A percentile compares a stretch with the other conserved stretches of the same genome.
These are phyloP conservation scores for Trichoderma sp. DNA, from an alignment of 2,329 filamentous ascomycete genomes.

Conservation along the genomic window DNA sequence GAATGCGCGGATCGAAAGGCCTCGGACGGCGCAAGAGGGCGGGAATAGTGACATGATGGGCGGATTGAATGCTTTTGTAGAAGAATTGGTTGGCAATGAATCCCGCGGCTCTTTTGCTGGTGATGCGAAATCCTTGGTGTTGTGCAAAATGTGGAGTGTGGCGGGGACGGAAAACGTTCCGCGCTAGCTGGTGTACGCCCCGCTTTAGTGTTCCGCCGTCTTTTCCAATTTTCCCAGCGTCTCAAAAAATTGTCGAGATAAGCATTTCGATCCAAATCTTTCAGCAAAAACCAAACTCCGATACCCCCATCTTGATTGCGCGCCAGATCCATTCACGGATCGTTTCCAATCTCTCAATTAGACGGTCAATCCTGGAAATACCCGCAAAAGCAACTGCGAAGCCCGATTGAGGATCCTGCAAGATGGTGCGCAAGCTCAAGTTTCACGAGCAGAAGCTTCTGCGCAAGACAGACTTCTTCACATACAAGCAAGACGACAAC, in stretches of 20 bases:
- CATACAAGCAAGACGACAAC: conserved; percentile 82
- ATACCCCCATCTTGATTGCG: background rate
- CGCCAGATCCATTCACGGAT: background rate
- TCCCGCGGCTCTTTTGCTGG: background rate
- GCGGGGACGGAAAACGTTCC: conserved; percentile 18
- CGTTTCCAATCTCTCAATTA: background rate
- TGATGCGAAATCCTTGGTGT: conserved; percentile 18
- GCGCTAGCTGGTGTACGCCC: background rate
- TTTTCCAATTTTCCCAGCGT: background rate
- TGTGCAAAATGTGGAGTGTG: conserved; percentile 13
- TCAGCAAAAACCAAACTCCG: background rate
- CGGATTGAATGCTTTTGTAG: background rate
- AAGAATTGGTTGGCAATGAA: background rate
- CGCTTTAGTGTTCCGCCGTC: background rate
- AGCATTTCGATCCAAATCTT: background rate
- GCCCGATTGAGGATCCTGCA: conserved; percentile 27
- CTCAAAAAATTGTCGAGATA: background rate
- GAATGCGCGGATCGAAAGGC: conserved; percentile 29
- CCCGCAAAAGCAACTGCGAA: background rate
- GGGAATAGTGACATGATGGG: conserved; percentile 42
- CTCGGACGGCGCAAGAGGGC: conserved; percentile 29
- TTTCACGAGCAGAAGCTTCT: conserved; percentile 96
- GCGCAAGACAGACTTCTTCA: conserved; percentile 89
- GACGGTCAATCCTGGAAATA: background rate
- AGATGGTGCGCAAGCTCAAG: conserved; percentile 94